A percentile compares a stretch with the other conserved stretches of the same genome.
phyloP scores from a whole-genome alignment of 169 alveolate genomes.

The Plasmodium gonderi region DNA sequence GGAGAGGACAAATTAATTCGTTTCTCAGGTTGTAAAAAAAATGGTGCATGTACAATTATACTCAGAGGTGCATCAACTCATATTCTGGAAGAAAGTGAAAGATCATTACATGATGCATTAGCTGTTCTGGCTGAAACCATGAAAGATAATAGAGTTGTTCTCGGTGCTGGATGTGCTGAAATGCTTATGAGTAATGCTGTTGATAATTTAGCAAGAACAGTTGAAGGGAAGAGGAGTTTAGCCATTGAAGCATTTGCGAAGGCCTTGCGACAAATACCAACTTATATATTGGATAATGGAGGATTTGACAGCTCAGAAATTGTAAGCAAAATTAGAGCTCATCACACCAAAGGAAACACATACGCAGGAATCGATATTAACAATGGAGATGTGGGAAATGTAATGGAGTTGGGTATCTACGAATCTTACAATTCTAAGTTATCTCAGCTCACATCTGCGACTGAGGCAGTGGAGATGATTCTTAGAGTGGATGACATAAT shows the following conservation, averaged over 20 bases:
- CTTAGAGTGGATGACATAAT: conserved; percentile 98
- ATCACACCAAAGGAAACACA: conserved; percentile 92
- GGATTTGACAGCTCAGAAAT: conserved; percentile 99
- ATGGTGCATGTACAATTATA: conserved; percentile 97
- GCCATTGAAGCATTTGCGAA: conserved; percentile 98
- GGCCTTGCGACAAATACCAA: conserved; percentile 98
- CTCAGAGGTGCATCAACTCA: conserved; percentile 99
- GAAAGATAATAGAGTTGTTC: conserved; percentile 92
- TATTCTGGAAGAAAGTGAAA: conserved; percentile 99
- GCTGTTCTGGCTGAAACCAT: conserved; percentile 97
- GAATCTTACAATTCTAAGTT: conserved; percentile 98
- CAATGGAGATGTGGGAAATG: conserved; percentile 94
- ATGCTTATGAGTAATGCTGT: conserved; percentile 98
- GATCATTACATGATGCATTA: conserved; percentile 99
- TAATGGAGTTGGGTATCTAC: conserved; percentile 95
- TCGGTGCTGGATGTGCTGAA: conserved; percentile 99
- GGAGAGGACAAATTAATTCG: conserved; percentile 99
- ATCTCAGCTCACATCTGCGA: conserved; percentile 96
- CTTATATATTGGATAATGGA: conserved; percentile 97
- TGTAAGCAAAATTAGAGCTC: conserved; percentile 95
- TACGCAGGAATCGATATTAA: conserved; percentile 94
- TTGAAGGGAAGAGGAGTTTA: conserved; percentile 96
- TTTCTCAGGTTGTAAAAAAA: conserved; percentile 96
- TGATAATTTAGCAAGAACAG: conserved; percentile 93
- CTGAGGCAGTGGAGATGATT: conserved; percentile 99